Evolutionary conservation across 2,329 filamentous ascomycete species (phyloP).

Genomic region (Botrytis fabae): DNA sequence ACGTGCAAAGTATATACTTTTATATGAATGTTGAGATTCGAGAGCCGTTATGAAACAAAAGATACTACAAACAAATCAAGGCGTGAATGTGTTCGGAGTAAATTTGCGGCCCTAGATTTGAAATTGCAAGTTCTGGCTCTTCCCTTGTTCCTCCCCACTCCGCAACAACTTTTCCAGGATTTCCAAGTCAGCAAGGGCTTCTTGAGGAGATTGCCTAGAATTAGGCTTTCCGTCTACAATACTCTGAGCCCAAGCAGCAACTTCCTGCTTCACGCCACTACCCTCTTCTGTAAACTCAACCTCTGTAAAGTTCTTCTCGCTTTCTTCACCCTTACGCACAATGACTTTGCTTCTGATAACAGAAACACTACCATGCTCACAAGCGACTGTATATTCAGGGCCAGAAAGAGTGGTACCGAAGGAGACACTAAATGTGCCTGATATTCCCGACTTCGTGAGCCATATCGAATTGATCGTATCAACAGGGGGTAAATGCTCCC

Average conservation of each 20-base stretch:
- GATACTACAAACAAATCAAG: background rate
- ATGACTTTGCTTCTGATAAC: conserved; percentile 34
- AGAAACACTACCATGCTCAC: conserved; percentile 39
- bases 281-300: conserved; percentile 38
- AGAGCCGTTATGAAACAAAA: background rate
- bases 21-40: background rate
- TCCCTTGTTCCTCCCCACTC: conserved; percentile 41
- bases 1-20: background rate
- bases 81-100: background rate
- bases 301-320: conserved; percentile 29
- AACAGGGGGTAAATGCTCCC: conserved; percentile 38
- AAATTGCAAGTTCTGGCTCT: conserved; percentile 31
- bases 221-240: conserved; percentile 34
- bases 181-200: conserved; percentile 39
- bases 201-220: conserved; percentile 32
- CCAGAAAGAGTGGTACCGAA: conserved; percentile 40
- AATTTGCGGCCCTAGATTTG: conserved; percentile 28
- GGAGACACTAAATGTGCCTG: conserved; percentile 38
- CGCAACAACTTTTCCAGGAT: conserved; percentile 40
- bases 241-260: conserved; percentile 38
- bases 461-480: conserved; percentile 41
- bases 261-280: conserved; percentile 39
- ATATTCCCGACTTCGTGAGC: conserved; percentile 38
- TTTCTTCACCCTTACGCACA: conserved; percentile 36
- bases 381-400: conserved; percentile 38